Evolutionary conservation across 495 filamentous ascomycete species (phyloP).

Genomic region (Aspergillus nanangensis): DNA sequence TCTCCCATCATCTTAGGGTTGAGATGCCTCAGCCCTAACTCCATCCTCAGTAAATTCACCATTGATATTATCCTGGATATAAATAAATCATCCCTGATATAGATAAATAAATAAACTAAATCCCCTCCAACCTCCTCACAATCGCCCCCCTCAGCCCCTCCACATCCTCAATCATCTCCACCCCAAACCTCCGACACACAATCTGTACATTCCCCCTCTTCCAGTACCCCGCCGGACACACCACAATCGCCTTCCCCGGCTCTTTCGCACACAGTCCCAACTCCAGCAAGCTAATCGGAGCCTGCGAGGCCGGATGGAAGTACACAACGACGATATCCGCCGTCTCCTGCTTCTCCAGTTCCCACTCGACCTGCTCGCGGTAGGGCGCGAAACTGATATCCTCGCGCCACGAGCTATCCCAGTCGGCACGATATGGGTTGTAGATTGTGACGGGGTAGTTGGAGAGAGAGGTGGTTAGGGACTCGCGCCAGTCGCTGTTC

Average conservation of each 20-base stretch:
- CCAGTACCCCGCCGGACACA: constrained; percentile 47
- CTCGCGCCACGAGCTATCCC: constrained; percentile 49
- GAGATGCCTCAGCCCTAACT: too few relatives aligned
- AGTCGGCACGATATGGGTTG: constrained; percentile 52
- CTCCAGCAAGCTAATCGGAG: constrained; percentile 48
- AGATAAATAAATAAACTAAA: too few relatives aligned
- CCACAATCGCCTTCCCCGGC: constrained; percentile 45
- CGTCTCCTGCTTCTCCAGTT: constrained; percentile 45
- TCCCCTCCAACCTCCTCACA: constrained; percentile 21
- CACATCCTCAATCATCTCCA: constrained; percentile 12
- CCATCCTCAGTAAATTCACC: too few relatives aligned
- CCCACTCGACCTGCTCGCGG: constrained; percentile 53
- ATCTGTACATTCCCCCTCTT: constrained; percentile 54
- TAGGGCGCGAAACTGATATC: constrained; percentile 40
- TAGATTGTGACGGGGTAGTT: constrained; percentile 49
- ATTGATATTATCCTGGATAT: too few relatives aligned
- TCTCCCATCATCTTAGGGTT: too few relatives aligned
- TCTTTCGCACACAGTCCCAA: constrained; percentile 42
- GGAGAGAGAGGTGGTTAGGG: constrained; percentile 6
- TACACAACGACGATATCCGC: constrained; percentile 52
- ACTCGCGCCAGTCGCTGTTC: constrained; percentile 2
- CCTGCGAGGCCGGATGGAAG: constrained; percentile 41
- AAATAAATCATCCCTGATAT: too few relatives aligned
- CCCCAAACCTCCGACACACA: constrained; percentile 38
- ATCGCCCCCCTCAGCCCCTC: constrained; percentile 8